A percentile compares a stretch with the other conserved stretches of the same genome.
Evolutionary conservation across 805 yeast species (phyloP).

Genomic region (Lachancea thermotolerans): DNA sequence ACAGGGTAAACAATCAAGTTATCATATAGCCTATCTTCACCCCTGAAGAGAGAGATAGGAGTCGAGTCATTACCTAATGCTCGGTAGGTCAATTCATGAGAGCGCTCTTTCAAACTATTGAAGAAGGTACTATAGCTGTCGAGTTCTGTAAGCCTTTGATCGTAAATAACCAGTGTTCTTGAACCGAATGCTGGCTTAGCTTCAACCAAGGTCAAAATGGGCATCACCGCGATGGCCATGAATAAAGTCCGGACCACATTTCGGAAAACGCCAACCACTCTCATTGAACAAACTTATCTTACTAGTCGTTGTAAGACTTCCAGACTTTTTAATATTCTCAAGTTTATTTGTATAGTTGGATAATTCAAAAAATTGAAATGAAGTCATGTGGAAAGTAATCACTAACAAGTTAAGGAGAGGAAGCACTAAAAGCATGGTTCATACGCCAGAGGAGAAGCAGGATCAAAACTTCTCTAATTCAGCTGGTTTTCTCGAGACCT

Average conservation of each 20-base stretch:
- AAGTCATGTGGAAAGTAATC: not conserved
- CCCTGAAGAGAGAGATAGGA: slow-evolving; percentile 24
- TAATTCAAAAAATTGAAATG: not conserved
- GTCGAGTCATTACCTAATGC: slow-evolving; percentile 22
- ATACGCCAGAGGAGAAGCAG: slow-evolving; percentile 5
- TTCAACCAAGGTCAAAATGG: not conserved
- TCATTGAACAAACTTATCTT: no score
- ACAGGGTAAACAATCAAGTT: slow-evolving; percentile 56
- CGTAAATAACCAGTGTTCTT: slow-evolving; percentile 31
- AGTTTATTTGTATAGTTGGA: not conserved
- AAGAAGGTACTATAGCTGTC: slow-evolving; percentile 26
- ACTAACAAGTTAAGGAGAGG: no score
- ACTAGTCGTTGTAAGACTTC: no score
- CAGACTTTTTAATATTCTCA: not conserved
- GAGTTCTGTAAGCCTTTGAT: slow-evolving; percentile 24
- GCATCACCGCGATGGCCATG: not conserved
- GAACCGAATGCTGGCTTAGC: slow-evolving; percentile 21
- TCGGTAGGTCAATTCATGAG: slow-evolving; percentile 28
- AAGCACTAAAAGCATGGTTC: no score
- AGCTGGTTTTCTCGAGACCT: slow-evolving; percentile 17
- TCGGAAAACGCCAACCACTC: no score
- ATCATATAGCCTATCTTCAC: slow-evolving; percentile 43
- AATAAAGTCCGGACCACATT: not conserved
- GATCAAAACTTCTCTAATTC: not conserved
- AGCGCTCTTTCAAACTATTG: slow-evolving; percentile 28